A percentile compares a stretch with the other conserved stretches of the same genome.
Evolutionary conservation across 2,329 filamentous ascomycete genomes (phyloP).

Genomic region (Ambrosiella cleistominuta): DNA sequence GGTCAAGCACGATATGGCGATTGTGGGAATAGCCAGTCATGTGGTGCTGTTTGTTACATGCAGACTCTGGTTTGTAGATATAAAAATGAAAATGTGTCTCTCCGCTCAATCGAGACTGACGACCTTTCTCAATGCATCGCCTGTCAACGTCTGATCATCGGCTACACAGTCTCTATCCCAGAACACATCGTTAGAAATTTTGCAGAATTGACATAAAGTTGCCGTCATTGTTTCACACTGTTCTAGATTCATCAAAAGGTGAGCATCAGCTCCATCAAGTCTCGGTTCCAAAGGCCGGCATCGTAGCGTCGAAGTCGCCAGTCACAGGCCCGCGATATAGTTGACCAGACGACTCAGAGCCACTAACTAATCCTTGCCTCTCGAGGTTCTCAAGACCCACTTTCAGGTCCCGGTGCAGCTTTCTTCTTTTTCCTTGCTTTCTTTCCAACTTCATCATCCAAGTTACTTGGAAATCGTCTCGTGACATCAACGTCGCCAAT

Average conservation of each 20-base stretch:
- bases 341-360: background rate
- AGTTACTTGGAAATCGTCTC: conserved; percentile 1
- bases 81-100: background rate
- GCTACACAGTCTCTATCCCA: background rate
- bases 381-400: background rate
- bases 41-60: background rate
- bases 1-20: background rate
- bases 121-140: background rate
- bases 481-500: conserved; percentile 1
- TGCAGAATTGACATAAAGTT: background rate
- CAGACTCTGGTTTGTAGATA: no score
- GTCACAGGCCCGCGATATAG: background rate
- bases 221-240: background rate
- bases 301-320: background rate
- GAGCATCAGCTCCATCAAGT: background rate
- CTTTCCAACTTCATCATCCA: conserved; percentile 3
- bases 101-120: background rate
- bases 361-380: background rate
- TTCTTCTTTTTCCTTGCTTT: conserved; percentile 1
- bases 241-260: background rate
- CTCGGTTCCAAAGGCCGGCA: no score
- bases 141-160: background rate
- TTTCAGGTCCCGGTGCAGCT: conserved; percentile 1
- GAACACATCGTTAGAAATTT: no score
- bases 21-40: background rate